These are phyloP conservation scores for Herpetomonas tarakana DNA, from an alignment of 208 protist species.

Conservation along the genomic window DNA sequence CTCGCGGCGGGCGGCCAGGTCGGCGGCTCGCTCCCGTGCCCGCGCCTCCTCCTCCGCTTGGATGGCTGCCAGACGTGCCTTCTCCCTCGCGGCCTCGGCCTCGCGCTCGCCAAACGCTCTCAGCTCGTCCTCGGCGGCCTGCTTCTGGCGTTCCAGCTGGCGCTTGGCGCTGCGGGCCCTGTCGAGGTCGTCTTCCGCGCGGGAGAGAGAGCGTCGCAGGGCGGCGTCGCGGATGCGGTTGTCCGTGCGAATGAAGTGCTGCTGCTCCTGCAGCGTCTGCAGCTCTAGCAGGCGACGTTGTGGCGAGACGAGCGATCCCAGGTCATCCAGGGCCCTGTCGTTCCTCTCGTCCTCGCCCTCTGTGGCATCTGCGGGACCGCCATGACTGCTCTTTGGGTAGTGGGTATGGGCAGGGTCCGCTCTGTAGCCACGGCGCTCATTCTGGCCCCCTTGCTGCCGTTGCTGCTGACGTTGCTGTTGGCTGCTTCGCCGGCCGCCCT, in stretches of 20 bases:
- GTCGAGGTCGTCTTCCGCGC: slow-evolving; percentile 33
- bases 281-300: slow-evolving; percentile 50
- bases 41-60: slow-evolving; percentile 31
- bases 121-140: slow-evolving; percentile 32
- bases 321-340: neutral
- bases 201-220: slow-evolving; percentile 26
- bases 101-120: slow-evolving; percentile 24
- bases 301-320: slow-evolving; percentile 22
- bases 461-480: neutral
- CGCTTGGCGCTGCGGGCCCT: slow-evolving; percentile 16
- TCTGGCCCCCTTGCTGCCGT: no score
- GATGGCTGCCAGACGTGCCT: slow-evolving; percentile 18
- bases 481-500: neutral
- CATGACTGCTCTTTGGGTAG: neutral
- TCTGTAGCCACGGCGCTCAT: no score
- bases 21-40: slow-evolving; percentile 24
- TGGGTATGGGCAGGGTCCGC: no score
- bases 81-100: slow-evolving; percentile 19
- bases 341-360: slow-evolving; percentile 1
- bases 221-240: slow-evolving; percentile 20
- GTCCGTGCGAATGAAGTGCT: slow-evolving; percentile 31
- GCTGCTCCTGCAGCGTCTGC: slow-evolving; percentile 61
- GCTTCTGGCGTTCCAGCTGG: slow-evolving; percentile 31
- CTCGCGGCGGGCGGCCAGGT: slow-evolving; percentile 49
- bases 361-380: neutral